Evolutionary conservation across 2,329 filamentous ascomycete genomes (phyloP), one percentile per base, ranked within the genome.

Genomic region (Colletotrichum chrysophilum): DNA sequence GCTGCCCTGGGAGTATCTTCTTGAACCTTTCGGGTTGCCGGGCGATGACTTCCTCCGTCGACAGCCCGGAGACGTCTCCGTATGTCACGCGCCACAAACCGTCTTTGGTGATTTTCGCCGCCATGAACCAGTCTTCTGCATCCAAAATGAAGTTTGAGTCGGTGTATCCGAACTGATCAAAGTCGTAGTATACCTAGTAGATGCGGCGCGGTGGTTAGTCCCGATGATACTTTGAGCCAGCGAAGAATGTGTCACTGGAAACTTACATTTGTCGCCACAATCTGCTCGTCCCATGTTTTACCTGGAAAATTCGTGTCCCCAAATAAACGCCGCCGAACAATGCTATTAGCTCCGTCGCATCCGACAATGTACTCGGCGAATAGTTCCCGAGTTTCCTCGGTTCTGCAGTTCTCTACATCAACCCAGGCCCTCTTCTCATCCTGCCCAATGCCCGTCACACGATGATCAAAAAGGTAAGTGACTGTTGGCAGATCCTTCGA

Each of bases 71-170:
- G 1, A 82, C 83, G 77, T 93, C 91, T 66, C 90, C 91, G 78
- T 93, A 93, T 0, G 91, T 91, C 43, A 93, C 89, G 18, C 91
- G 88, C 84, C 91, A 93, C 5, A 93, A 81, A 1, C 90, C 90
- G 66, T 93, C 90, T 5, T 83, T 83, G 3, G 88, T 90, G 75
- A 93, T 90, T 38, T 86, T 88, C 2, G 91, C 91, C 3, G 89
- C 90, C 90, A 93, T 92, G 65, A 81, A 87, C 81, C 89, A 93
- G 78, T 93, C 85, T 28, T 90, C 87, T 0, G 91, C 91, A 77
- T 93, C 87, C 26, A 92, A 85, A 74, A 92, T 90, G 80, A 92
- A 92, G 80, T 92, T 92, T 12, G 87, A 87, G 77, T 92, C 89
- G 67, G 86, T 82, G 77, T 86, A 91, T 24, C 86, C 88, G 77